phyloP scores from a whole-genome alignment of 108 stramenopile species.

The Licmophora abbreviata region DNA sequence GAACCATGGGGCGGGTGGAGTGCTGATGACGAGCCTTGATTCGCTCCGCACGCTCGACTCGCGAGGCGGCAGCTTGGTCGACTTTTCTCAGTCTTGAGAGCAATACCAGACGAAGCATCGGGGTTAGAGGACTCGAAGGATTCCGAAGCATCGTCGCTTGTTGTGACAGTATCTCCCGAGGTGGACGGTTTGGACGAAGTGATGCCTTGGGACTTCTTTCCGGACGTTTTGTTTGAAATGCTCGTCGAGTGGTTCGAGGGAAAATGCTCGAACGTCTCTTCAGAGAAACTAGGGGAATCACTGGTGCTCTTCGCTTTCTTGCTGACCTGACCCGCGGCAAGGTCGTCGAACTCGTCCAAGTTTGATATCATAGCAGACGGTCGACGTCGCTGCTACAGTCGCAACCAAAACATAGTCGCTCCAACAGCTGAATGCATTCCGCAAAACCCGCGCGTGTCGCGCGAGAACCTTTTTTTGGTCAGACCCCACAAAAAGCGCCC shows the following conservation, averaged over 20 bases:
- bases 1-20: conserved; percentile 17
- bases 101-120: background rate
- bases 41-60: background rate
- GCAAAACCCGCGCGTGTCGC: too few species aligned
- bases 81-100: background rate
- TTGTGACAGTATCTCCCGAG: too few species aligned
- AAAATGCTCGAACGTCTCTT: background rate
- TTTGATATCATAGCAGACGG: background rate
- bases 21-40: conserved; percentile 1
- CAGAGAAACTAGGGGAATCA: background rate
- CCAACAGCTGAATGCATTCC: too few species aligned
- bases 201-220: background rate
- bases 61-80: background rate
- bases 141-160: background rate
- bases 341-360: conserved; percentile 1
- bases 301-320: background rate
- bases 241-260: background rate
- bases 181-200: too few species aligned
- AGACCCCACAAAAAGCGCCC: too few species aligned
- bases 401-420: too few species aligned
- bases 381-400: too few species aligned
- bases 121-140: background rate
- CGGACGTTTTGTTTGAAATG: background rate
- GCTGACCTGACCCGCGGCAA: background rate
- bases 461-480: too few species aligned